Base-by-base conservation (phyloP, 345 rosid genomes). In the Punica granatum region DNA sequence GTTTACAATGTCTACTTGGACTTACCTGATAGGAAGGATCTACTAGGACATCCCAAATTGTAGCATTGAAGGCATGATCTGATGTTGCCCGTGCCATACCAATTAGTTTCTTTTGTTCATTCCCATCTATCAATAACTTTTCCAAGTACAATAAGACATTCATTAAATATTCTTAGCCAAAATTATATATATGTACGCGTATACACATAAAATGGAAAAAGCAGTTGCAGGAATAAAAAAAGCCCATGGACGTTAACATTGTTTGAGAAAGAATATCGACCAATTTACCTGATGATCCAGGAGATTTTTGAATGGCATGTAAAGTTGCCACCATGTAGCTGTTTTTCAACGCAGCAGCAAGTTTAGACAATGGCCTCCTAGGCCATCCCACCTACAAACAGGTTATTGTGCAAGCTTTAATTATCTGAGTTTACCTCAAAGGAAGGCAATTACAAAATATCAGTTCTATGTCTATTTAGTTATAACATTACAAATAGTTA, bases 81-180 rank as follows among this genome's bases (percentile, higher is more conserved):
- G 98, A 90, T 14, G 98, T 93, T 8, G 98, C 98, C 33, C 97
- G 98, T 69, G 98, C 98, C 98, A 93, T 87, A 53, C 98, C 98
- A 51, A 93, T 93, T 60, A 93, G 88, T 79, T 69, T 80, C 83
- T 75, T 89, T 76, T 78, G 78, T 65, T 74, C 85, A 78, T 71
- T 76, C 70, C 88, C 88, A 79, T 89, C 98, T 90, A 97, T 85
- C 87, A 89, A 87, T 78, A 87, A 85, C 96, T 89, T 89, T 87
- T 84, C 89, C 92, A 87, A 82, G 81, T 87, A 87, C 86, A 87
- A 91, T 90, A 90, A 88, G 92, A 87, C 80, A 83, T 83, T 82
- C 87, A 85, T 83, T 78, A 85, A 85, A 78, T 76, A 75, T 74
- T 79, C 76, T 81, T 72, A 76, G 81, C 80, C 73, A 67, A 56